Evolutionary conservation across 768 basidiomycete species (phyloP).

Genomic region (Amanita fuliginea): DNA sequence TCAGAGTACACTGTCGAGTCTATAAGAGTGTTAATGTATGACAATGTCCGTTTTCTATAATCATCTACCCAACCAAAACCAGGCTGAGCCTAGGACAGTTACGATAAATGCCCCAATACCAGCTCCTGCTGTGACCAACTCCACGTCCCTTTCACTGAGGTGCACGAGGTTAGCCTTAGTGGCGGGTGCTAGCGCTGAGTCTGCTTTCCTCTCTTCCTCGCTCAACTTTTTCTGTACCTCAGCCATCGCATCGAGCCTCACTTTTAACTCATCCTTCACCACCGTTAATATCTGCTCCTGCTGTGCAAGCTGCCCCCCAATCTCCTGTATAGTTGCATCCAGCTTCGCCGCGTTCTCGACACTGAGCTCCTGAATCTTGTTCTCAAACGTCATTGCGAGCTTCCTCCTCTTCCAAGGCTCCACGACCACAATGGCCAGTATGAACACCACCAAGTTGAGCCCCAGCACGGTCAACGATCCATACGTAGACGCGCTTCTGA

Average conservation of each 20-base stretch:
- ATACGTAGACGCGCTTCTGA: constrained; percentile 90
- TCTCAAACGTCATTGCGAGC: constrained; percentile 84
- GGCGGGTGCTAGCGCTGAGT: neutral
- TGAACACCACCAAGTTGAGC: constrained; percentile 84
- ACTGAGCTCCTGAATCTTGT: constrained; percentile 60
- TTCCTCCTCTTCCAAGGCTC: constrained; percentile 94
- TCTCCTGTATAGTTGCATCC: constrained; percentile 33
- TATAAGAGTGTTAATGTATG: constrained; percentile 31
- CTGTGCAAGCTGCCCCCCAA: constrained; percentile 35
- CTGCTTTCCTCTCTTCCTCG: constrained; percentile 3
- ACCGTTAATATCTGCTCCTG: constrained; percentile 26
- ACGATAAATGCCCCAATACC: constrained; percentile 25
- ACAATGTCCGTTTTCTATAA: neutral
- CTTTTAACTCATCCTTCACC: constrained; percentile 16
- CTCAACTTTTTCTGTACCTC: constrained; percentile 4
- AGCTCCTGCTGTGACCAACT: constrained; percentile 16
- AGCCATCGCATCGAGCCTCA: constrained; percentile 7
- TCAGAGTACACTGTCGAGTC: constrained; percentile 43
- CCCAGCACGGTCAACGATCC: constrained; percentile 78
- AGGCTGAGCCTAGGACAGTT: constrained; percentile 17
- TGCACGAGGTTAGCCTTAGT: neutral
- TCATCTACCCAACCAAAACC: constrained; percentile 18
- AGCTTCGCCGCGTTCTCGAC: constrained; percentile 40
- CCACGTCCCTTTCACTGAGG: constrained; percentile 13
- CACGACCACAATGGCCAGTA: constrained; percentile 81